Evolutionary conservation across 352 stramenopile species (phyloP).

Genomic region (Phytophthora quininea): DNA sequence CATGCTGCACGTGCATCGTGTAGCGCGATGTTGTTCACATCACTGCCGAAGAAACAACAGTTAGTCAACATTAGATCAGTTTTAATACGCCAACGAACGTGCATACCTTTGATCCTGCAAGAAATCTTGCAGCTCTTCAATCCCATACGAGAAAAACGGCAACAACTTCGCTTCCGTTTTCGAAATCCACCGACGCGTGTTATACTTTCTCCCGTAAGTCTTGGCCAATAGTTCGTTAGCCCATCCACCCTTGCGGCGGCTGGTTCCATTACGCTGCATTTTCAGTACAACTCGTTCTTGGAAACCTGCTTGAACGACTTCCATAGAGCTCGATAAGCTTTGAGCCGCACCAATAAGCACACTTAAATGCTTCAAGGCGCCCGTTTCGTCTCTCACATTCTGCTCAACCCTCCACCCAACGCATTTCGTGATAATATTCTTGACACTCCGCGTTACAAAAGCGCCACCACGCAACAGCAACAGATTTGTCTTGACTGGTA

Average conservation of each 20-base stretch:
- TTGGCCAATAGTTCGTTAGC: conserved; percentile 58
- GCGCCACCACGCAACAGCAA: conserved; percentile 45
- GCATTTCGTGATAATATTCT: conserved; percentile 45
- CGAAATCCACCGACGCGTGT: conserved; percentile 62
- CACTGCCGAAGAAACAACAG: conserved; percentile 10
- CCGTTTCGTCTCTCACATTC: conserved; percentile 30
- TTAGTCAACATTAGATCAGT: background rate
- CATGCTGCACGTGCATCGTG: conserved; percentile 25
- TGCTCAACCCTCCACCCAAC: conserved; percentile 56
- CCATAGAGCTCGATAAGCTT: conserved; percentile 43
- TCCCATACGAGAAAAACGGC: conserved; percentile 66
- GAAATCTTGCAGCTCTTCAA: conserved; percentile 69
- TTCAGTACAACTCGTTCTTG: conserved; percentile 72
- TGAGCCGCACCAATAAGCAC: conserved; percentile 45
- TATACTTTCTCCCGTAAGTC: conserved; percentile 60
- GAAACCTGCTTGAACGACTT: conserved; percentile 48
- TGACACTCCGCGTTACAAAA: conserved; percentile 43
- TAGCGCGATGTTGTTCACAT: conserved; percentile 40
- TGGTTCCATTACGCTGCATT: conserved; percentile 57
- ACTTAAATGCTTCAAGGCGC: conserved; percentile 52
- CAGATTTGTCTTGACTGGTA: conserved; percentile 61
- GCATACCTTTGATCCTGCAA: conserved; percentile 56
- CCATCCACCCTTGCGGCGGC: conserved; percentile 46
- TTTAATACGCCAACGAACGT: background rate
- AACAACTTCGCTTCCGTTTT: conserved; percentile 64